Percentiles rank a stretch among this genome's conserved stretches.
Conservation (phyloP, 1,284 basidiomycete genomes). For the Cystobasidium pallidum region DNA sequence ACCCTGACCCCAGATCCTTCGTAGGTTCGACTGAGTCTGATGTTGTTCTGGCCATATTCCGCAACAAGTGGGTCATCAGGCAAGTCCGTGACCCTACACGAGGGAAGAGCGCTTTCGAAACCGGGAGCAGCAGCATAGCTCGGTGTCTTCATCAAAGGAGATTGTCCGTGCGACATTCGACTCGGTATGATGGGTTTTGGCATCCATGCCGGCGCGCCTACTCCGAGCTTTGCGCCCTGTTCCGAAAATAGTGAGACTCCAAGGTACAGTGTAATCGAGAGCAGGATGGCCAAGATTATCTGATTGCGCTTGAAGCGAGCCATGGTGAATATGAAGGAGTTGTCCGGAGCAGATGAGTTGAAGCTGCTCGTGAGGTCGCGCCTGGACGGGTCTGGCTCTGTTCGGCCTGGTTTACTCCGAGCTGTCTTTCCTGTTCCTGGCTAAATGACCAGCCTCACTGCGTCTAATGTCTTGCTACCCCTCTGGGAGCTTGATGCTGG, state of each 20-base stretch:
- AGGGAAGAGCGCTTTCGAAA: conserved; percentile 31
- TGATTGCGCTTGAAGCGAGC: conserved; percentile 18
- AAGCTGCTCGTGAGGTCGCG: no score
- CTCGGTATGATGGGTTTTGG: conserved; percentile 9
- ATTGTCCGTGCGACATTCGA: not conserved
- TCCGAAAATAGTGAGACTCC: conserved; percentile 23
- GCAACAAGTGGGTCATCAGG: conserved; percentile 45
- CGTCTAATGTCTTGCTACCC: no score
- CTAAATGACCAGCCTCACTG: no score
- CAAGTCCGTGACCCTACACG: conserved; percentile 37
- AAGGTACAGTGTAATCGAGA: conserved; percentile 28
- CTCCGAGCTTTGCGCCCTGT: conserved; percentile 6
- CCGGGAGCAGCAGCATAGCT: conserved; percentile 18
- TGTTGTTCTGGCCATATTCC: conserved; percentile 49
- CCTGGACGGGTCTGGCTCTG: no score
- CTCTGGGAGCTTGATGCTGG: no score
- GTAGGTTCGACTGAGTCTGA: conserved; percentile 47
- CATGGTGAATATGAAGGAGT: not conserved
- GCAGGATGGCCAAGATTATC: conserved; percentile 14
- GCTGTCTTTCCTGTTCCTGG: no score
- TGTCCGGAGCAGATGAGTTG: no score
- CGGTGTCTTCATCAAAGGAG: conserved; percentile 8
- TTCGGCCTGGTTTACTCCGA: no score
- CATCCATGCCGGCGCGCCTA: conserved; percentile 8
- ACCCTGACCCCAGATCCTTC: conserved; percentile 49